A percentile compares a stretch with the other conserved stretches of the same genome.
These are phyloP conservation scores for Primulina huaijiensis DNA, from an alignment of 257 asterid species.

Conservation along the genomic window DNA sequence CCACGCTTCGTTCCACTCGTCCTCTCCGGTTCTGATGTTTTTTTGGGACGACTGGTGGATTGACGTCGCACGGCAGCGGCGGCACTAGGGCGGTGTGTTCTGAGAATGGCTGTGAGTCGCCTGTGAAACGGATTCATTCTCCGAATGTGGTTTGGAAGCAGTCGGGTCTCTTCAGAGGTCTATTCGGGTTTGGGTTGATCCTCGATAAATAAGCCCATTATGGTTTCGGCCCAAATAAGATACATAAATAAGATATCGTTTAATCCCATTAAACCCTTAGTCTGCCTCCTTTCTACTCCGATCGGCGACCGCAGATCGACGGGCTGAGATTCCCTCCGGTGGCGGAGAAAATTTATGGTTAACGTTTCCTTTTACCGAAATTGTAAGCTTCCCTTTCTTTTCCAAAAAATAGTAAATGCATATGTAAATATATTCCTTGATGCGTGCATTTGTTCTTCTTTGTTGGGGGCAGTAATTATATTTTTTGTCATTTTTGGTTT, in stretches of 20 bases:
- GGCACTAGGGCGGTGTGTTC: conserved; percentile 32
- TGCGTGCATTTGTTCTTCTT: no score
- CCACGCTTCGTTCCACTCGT: conserved; percentile 92
- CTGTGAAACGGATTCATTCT: conserved; percentile 42
- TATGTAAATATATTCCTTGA: no score
- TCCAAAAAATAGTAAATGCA: no score
- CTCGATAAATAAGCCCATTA: conserved; percentile 17
- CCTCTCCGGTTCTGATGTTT: conserved; percentile 39
- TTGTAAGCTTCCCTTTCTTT: no score
- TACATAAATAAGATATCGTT: neutral
- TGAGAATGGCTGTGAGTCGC: conserved; percentile 30
- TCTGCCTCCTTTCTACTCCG: conserved; percentile 4
- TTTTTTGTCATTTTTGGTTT: no score
- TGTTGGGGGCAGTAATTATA: no score
- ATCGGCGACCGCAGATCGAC: conserved; percentile 18
- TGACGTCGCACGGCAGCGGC: conserved; percentile 33
- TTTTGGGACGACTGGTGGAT: conserved; percentile 31
- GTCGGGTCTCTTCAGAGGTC: neutral
- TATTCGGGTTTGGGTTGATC: neutral
- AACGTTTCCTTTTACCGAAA: conserved; percentile 45
- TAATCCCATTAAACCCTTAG: conserved; percentile 12
- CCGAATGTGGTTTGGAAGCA: no score
- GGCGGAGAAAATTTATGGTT: conserved; percentile 32
- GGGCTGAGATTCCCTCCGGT: conserved; percentile 19
- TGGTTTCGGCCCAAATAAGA: conserved; percentile 25